A percentile compares a stretch with the other conserved stretches of the same genome.
Evolutionary conservation across 2,329 filamentous ascomycete species (phyloP).

Genomic region (Aspergillus melleus): DNA sequence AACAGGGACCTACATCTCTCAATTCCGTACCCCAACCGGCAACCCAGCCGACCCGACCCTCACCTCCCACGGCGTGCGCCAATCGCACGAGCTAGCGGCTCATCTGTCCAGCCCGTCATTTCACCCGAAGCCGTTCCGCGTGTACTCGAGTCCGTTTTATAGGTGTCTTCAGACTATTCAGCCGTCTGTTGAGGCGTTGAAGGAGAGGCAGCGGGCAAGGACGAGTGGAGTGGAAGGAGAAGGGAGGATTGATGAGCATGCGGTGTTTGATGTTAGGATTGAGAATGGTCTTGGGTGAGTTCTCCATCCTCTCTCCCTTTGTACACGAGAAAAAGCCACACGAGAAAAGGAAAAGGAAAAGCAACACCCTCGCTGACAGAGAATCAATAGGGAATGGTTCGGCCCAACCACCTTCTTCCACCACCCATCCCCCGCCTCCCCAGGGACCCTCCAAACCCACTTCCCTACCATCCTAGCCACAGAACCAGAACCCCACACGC

Average conservation of each 20-base stretch:
- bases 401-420: conserved; percentile 75
- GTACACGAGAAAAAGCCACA: no score
- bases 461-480: conserved; percentile 52
- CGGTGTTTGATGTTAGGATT: conserved; percentile 45
- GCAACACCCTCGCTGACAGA: neutral
- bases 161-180: conserved; percentile 81
- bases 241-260: conserved; percentile 37
- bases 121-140: conserved; percentile 44
- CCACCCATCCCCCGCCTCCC: conserved; percentile 74
- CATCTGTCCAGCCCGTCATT: conserved; percentile 33
- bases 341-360: neutral
- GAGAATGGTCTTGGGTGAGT: conserved; percentile 55
- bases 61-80: conserved; percentile 80
- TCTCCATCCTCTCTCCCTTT: no score
- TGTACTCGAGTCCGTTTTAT: conserved; percentile 87
- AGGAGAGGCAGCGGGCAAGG: conserved; percentile 21
- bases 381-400: conserved; percentile 75
- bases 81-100: conserved; percentile 72
- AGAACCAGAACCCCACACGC: conserved; percentile 40
- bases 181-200: conserved; percentile 55
- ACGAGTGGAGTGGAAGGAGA: neutral
- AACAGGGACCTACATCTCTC: conserved; percentile 74
- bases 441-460: conserved; percentile 61
- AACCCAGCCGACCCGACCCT: conserved; percentile 86
- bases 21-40: conserved; percentile 77